Conservation (phyloP, 176 grass and related monocot genomes). For the Tillandsia leiboldiana region DNA sequence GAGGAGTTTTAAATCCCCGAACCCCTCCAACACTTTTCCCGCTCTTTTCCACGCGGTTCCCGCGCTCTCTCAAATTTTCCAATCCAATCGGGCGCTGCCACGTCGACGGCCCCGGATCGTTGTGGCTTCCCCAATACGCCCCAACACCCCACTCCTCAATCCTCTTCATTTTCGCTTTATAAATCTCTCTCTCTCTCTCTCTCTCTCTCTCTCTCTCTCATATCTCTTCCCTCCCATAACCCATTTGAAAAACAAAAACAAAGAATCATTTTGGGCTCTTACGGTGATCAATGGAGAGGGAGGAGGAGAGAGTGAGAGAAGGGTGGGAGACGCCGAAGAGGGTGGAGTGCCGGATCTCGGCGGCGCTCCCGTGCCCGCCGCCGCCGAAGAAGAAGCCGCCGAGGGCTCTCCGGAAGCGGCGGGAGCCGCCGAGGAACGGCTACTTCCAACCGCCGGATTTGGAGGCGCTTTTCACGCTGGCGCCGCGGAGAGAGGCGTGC, state of each 20-base stretch:
- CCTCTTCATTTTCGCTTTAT: constrained; percentile 23
- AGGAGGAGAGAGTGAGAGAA: constrained; percentile 11
- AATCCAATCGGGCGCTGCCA: constrained; percentile 19
- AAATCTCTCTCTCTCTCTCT: background rate
- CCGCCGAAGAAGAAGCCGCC: constrained; percentile 51
- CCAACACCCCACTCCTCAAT: constrained; percentile 5
- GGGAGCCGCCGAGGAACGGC: constrained; percentile 65
- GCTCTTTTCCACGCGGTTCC: constrained; percentile 24
- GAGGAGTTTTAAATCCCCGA: constrained; percentile 5
- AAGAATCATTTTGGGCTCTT: constrained; percentile 1
- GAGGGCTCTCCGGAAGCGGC: constrained; percentile 32
- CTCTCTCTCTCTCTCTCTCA: background rate
- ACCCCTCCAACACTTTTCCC: constrained; percentile 13
- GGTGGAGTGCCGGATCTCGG: constrained; percentile 54
- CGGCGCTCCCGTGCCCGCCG: constrained; percentile 52
- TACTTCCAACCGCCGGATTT: constrained; percentile 83
- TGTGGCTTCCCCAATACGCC: constrained; percentile 41
- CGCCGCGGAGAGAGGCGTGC: constrained; percentile 35
- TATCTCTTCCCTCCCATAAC: constrained; percentile 45
- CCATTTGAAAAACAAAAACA: constrained; percentile 35
- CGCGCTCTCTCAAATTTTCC: constrained; percentile 10
- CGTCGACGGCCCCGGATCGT: constrained; percentile 6
- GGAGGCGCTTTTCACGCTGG: constrained; percentile 56
- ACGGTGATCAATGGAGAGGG: background rate
- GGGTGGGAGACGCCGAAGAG: constrained; percentile 88